phyloP scores from a whole-genome alignment of 2,329 filamentous ascomycete genomes.

The Xylaria sp. region DNA sequence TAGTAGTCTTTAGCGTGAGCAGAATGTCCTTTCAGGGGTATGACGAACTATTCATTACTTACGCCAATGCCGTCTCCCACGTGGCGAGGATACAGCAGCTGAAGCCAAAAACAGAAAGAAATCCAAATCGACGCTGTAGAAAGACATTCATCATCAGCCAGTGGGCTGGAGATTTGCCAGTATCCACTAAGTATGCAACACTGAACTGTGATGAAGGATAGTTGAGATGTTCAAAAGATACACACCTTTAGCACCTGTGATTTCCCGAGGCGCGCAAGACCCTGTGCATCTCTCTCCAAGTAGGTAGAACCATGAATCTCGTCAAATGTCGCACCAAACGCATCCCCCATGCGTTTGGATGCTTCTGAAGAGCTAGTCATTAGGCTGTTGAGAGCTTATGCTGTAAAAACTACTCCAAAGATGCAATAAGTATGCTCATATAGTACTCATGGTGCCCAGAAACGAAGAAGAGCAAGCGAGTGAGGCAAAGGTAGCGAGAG shows the following conservation, averaged over 20 bases:
- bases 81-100: conserved; percentile 39
- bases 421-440: neutral
- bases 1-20: neutral
- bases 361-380: conserved; percentile 22
- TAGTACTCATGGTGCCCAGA: neutral
- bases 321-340: conserved; percentile 26
- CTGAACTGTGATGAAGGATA: neutral
- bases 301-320: conserved; percentile 40
- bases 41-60: conserved; percentile 6
- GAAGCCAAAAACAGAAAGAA: conserved; percentile 38
- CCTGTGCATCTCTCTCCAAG: conserved; percentile 36
- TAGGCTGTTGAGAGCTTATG: neutral
- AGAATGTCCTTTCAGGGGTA: neutral
- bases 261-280: conserved; percentile 38
- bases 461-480: neutral
- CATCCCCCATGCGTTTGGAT: conserved; percentile 8
- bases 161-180: neutral
- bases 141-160: neutral
- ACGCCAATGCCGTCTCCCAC: conserved; percentile 39
- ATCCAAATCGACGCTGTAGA: conserved; percentile 39
- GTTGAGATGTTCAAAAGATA: neutral
- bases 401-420: neutral
- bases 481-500: neutral
- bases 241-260: conserved; percentile 39
- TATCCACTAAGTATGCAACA: neutral